Evolutionary conservation across 176 grass and related monocot genomes (phyloP).

Genomic region (Elymus sibiricus): DNA sequence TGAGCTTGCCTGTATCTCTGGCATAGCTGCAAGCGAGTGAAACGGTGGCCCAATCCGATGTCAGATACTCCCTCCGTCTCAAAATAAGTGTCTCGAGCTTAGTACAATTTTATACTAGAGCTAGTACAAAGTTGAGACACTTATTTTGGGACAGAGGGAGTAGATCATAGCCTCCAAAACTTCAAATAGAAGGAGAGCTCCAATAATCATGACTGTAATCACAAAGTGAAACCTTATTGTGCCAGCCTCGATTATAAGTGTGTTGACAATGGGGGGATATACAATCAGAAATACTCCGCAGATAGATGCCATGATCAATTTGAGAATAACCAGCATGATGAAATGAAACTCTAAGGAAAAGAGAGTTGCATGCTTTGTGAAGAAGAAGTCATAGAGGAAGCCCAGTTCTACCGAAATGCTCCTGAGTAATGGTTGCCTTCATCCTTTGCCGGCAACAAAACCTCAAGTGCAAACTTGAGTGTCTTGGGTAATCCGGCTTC

Average conservation of each 20-base stretch:
- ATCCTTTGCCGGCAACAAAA: background rate
- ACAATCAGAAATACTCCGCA: fast-evolving
- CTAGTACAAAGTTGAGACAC: too few relatives aligned
- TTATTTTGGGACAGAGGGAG: too few relatives aligned
- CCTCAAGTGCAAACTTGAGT: background rate
- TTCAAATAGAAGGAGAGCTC: background rate
- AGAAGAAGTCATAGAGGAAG: background rate
- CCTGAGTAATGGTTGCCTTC: background rate
- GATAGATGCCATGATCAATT: background rate
- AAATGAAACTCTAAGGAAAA: background rate
- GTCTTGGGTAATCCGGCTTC: background rate
- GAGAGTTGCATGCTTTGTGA: background rate
- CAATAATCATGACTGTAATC: background rate
- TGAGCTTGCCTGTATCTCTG: background rate
- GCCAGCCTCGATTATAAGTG: background rate
- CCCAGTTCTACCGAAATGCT: background rate
- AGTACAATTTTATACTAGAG: too few relatives aligned
- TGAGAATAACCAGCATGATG: background rate
- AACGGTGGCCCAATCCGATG: background rate
- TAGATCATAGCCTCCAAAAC: background rate
- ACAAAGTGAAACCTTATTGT: background rate
- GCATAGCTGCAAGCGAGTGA: background rate
- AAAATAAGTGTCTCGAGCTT: too few relatives aligned
- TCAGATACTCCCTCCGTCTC: too few relatives aligned
- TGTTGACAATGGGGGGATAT: background rate